Conservation (phyloP, 371 early-diverging fungal genomes). For the Lichtheimia ramosa region DNA sequence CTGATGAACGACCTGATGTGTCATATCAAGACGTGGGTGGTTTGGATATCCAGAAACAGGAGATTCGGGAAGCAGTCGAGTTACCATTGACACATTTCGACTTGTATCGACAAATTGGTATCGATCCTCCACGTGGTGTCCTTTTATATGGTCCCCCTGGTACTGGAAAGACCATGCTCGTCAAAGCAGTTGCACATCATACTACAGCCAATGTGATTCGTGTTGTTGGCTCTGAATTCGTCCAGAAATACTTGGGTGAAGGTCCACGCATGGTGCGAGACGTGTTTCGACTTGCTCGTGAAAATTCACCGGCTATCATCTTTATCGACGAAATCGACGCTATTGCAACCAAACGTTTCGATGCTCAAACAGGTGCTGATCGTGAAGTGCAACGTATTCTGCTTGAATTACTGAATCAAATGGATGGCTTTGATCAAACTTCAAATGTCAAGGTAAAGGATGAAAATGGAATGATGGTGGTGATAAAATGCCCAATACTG, state of each 20-base stretch:
- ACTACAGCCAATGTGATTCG: constrained; percentile 99
- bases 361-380: constrained; percentile 99
- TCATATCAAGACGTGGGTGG: constrained; percentile 99
- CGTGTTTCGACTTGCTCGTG: constrained; percentile 97
- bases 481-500: neutral
- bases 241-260: constrained; percentile 99
- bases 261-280: constrained; percentile 99
- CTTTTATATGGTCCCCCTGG: constrained; percentile 99
- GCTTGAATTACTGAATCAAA: constrained; percentile 98
- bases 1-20: constrained; percentile 97
- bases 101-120: constrained; percentile 99
- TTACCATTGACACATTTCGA: constrained; percentile 99
- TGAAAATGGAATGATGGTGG: neutral
- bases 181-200: constrained; percentile 99
- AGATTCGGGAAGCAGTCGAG: constrained; percentile 99
- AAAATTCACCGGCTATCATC: constrained; percentile 99
- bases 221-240: constrained; percentile 99
- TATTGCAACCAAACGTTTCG: constrained; percentile 99
- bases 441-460: constrained; percentile 90
- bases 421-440: constrained; percentile 99
- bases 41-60: constrained; percentile 99
- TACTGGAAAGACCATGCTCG: constrained; percentile 98
- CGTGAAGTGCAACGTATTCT: constrained; percentile 99
- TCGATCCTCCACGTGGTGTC: constrained; percentile 98
- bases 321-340: constrained; percentile 99